A percentile compares a stretch with the other conserved stretches of the same genome.
Conservation (phyloP, 192 early-diverging fungal species). For the Podila clonocystis region DNA sequence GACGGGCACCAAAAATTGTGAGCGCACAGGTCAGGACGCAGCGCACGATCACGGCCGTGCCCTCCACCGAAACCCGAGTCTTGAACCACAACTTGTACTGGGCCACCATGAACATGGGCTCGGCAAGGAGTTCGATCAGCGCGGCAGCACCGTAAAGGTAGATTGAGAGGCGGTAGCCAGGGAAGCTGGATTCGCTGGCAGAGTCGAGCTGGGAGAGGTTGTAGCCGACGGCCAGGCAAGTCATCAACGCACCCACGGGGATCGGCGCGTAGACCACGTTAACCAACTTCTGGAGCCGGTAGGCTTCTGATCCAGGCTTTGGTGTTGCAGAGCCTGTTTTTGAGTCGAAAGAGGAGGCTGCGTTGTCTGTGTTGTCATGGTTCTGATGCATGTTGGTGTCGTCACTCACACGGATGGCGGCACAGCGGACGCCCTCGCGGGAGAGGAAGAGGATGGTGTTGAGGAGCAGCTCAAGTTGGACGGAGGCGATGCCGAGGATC, state of each 20-base stretch:
- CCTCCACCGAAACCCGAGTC: slow-evolving; percentile 85
- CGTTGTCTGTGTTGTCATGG: neutral
- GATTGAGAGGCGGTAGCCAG: slow-evolving; percentile 66
- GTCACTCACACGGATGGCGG: slow-evolving; percentile 67
- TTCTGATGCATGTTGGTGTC: slow-evolving; percentile 5
- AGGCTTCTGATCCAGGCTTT: slow-evolving; percentile 27
- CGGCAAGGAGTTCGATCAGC: slow-evolving; percentile 81
- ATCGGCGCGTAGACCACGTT: slow-evolving; percentile 82
- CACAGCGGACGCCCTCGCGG: slow-evolving; percentile 81
- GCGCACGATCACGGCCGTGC: slow-evolving; percentile 76
- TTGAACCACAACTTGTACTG: slow-evolving; percentile 78
- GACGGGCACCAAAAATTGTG: slow-evolving; percentile 61
- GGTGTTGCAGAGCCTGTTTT: neutral
- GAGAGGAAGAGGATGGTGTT: slow-evolving; percentile 95
- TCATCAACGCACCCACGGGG: slow-evolving; percentile 67
- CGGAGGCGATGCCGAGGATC: slow-evolving; percentile 85
- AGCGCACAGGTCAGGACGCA: slow-evolving; percentile 75
- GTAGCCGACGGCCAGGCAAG: slow-evolving; percentile 60
- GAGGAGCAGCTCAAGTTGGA: slow-evolving; percentile 85
- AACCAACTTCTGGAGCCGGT: slow-evolving; percentile 65
- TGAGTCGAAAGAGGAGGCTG: neutral
- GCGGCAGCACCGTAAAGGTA: slow-evolving; percentile 78
- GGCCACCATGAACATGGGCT: slow-evolving; percentile 86
- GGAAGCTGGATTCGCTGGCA: slow-evolving; percentile 19
- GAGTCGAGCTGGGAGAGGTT: slow-evolving; percentile 57